A percentile compares a stretch with the other conserved stretches of the same genome.
Conservation (phyloP, 1,139 yeast genomes). For the Kurtzmaniella natalensis region DNA sequence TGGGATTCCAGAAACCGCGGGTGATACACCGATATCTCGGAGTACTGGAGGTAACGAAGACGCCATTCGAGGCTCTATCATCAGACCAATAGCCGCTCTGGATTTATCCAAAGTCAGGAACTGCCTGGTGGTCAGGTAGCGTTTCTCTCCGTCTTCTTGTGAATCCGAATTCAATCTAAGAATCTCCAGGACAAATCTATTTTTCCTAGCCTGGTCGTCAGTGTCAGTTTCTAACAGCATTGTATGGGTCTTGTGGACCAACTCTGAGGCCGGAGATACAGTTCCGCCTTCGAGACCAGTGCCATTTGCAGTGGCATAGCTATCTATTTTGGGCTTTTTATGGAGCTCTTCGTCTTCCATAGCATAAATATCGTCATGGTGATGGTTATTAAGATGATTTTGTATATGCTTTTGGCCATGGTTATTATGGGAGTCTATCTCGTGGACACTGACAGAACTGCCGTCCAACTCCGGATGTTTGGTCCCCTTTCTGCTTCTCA, state of each 20-base stretch:
- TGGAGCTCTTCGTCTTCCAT: slow-evolving; percentile 1
- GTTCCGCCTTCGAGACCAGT: slow-evolving; percentile 1
- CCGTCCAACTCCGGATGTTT: too few species aligned
- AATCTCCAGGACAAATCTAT: slow-evolving; percentile 32
- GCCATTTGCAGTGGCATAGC: not conserved
- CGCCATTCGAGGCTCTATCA: slow-evolving; percentile 32
- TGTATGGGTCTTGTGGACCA: slow-evolving; percentile 3
- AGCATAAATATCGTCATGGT: not conserved
- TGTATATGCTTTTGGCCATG: too few species aligned
- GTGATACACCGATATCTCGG: slow-evolving; percentile 11
- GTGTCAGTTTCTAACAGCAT: slow-evolving; percentile 3
- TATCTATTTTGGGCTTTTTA: slow-evolving; percentile 4
- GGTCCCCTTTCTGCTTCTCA: slow-evolving; percentile 21
- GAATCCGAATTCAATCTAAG: slow-evolving; percentile 32
- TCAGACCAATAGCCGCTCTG: slow-evolving; percentile 32
- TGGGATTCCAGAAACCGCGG: not conserved
- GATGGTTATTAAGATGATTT: too few species aligned
- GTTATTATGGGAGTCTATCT: too few species aligned
- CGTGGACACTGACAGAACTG: not conserved
- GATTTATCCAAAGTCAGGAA: slow-evolving; percentile 34
- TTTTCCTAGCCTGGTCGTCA: slow-evolving; percentile 2
- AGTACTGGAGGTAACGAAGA: not conserved
- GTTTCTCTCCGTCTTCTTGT: slow-evolving; percentile 29
- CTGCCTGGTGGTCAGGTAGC: slow-evolving; percentile 28
- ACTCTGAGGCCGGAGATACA: slow-evolving; percentile 5